Evolutionary conservation across 1,284 basidiomycete species (phyloP).

Genomic region (Mycena sp.): DNA sequence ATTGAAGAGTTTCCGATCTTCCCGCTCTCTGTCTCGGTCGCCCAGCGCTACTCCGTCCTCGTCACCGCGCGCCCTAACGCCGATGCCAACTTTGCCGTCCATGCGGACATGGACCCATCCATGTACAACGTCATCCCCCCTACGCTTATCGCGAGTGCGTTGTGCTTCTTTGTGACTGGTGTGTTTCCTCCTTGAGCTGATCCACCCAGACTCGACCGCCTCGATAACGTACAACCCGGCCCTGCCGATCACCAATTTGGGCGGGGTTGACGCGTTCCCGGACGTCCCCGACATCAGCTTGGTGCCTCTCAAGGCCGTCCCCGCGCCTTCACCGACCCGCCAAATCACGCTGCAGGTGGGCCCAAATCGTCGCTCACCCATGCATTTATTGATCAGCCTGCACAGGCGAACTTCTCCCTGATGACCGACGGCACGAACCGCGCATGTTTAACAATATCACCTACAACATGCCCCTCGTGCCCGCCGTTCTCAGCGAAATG

Average conservation of each 20-base stretch:
- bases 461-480: conserved; percentile 76
- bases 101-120: conserved; percentile 86
- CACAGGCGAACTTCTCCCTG: conserved; percentile 64
- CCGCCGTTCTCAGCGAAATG: conserved; percentile 79
- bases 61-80: conserved; percentile 91
- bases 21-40: conserved; percentile 79
- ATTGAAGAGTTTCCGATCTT: conserved; percentile 77
- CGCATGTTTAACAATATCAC: conserved; percentile 79
- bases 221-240: conserved; percentile 72
- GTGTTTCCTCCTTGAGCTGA: background rate
- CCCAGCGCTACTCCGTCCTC: conserved; percentile 94
- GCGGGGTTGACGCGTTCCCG: conserved; percentile 60
- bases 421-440: conserved; percentile 84
- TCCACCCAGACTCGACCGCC: conserved; percentile 74
- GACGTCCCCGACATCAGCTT: conserved; percentile 71
- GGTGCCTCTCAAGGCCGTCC: conserved; percentile 59
- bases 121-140: conserved; percentile 90
- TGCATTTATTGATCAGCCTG: conserved; percentile 33
- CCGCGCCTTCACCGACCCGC: conserved; percentile 56
- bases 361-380: background rate
- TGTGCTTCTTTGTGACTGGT: too few species aligned
- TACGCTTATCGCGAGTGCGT: conserved; percentile 76
- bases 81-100: conserved; percentile 85
- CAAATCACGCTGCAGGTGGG: conserved; percentile 65
- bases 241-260: conserved; percentile 58